phyloP scores from a whole-genome alignment of 139 green algal genomes.

The Chlorella ohadii region DNA sequence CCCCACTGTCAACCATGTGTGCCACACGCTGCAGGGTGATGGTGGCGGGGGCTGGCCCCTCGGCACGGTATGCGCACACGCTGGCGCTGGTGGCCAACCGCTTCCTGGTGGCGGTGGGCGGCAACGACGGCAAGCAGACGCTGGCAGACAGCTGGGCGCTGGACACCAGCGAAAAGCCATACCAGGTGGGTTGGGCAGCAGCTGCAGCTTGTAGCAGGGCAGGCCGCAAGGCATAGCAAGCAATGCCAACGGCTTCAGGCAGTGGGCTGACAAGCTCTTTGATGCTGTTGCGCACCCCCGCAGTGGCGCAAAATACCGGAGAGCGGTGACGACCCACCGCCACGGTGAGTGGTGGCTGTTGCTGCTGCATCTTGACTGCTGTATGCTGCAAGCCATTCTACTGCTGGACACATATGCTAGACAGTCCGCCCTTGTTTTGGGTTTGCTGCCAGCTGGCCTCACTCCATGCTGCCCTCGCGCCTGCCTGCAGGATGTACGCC shows the following conservation, averaged over 20 bases:
- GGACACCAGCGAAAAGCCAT: slow-evolving; percentile 99
- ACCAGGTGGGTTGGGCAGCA: slow-evolving; percentile 51
- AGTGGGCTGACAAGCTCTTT: too few relatives aligned
- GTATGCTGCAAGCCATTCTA: background rate
- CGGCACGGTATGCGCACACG: slow-evolving; percentile 95
- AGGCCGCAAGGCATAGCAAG: too few relatives aligned
- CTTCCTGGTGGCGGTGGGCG: slow-evolving; percentile 96
- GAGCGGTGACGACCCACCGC: slow-evolving; percentile 79
- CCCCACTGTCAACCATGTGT: background rate
- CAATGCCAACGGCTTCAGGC: too few relatives aligned
- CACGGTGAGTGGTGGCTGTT: slow-evolving; percentile 56
- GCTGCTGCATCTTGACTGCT: background rate
- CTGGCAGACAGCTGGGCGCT: slow-evolving; percentile 94
- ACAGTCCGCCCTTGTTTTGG: background rate
- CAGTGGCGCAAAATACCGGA: slow-evolving; percentile 93
- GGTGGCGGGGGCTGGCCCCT: slow-evolving; percentile 92
- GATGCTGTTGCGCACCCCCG: too few relatives aligned
- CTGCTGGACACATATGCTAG: too few relatives aligned
- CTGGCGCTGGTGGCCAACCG: slow-evolving; percentile 96
- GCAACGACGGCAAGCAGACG: slow-evolving; percentile 95
- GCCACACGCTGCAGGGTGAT: slow-evolving; percentile 80
- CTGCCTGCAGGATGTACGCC: slow-evolving; percentile 93
- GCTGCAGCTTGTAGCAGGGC: too few relatives aligned
- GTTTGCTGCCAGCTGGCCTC: background rate
- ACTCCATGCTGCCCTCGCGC: background rate